Conservation (phyloP, 805 yeast species). For the Saccharomycopsis guyanensis region DNA sequence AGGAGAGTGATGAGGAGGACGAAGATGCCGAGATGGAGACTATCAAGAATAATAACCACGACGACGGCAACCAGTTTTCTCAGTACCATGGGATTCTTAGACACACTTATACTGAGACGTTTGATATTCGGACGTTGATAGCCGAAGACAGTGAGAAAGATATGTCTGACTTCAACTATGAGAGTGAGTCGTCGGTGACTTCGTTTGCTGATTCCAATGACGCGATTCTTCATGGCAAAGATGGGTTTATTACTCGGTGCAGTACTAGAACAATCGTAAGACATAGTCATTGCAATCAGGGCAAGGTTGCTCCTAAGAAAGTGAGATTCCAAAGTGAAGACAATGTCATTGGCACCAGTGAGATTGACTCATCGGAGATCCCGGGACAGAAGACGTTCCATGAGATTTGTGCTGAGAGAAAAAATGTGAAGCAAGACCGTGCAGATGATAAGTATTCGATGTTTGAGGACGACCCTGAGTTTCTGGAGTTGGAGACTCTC, state of each 20-base stretch:
- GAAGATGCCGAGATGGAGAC: background rate
- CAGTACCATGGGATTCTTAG: background rate
- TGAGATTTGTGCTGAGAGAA: slow-evolving; percentile 17
- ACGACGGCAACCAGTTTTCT: background rate
- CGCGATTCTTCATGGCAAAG: background rate
- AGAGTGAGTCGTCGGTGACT: slow-evolving; percentile 10
- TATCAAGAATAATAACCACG: background rate
- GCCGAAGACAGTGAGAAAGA: slow-evolving; percentile 3
- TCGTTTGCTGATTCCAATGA: slow-evolving; percentile 5
- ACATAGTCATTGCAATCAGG: background rate
- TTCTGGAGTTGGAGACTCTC: slow-evolving; percentile 10
- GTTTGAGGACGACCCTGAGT: slow-evolving; percentile 20
- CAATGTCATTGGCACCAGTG: slow-evolving; percentile 16
- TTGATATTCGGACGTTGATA: no score
- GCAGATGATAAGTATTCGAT: background rate
- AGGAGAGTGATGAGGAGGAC: background rate
- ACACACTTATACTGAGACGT: background rate
- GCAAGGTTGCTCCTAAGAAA: slow-evolving; percentile 1
- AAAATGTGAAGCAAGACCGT: background rate
- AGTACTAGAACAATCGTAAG: background rate
- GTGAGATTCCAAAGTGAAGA: slow-evolving; percentile 6
- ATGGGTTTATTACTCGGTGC: background rate
- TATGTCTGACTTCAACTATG: slow-evolving; percentile 1
- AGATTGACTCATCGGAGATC: slow-evolving; percentile 2
- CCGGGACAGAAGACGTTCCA: slow-evolving; percentile 16